Evolutionary conservation across 2,329 filamentous ascomycete species (phyloP), one percentile per base, ranked within the genome.

Genomic region (Akanthomyces muscarius): DNA sequence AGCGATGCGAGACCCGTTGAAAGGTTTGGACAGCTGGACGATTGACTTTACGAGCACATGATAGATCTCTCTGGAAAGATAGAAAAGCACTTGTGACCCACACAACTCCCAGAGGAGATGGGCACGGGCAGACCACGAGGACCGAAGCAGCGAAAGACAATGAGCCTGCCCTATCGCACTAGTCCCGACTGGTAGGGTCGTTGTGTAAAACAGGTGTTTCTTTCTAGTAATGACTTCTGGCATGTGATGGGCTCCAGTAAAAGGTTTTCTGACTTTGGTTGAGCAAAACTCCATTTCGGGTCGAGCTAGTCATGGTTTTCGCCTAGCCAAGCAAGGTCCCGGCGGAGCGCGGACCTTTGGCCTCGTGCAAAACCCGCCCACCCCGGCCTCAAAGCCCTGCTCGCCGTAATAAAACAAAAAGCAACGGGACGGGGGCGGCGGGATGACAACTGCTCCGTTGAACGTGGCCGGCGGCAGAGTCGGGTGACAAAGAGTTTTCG

Each of bases 241-340:
- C 58, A 61, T 61, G 58, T 61, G 58, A 61, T 28, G 48, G 25
- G 54, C 42, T 57, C 42, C 54, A 57, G 54, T 36, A 21, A 57
- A 57, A 57, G 6, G 33, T 18, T 13, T 45, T 45, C 25, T 25
- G 18, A 47, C 8, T 48, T 48, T 50, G 47, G 55, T 28, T 48
- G 28, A 48, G 54, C 13, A 36, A 30, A 21, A 8, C 50, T 53
- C 48, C 48, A 30, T 51, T n/a, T 30, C n/a, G 50, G 30, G 51
- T 41, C 51, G n/a, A 30, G 18, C 53, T 45, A 48, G 44, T 50
- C 56, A 59, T 50, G 55, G 54, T 18, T 18, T 25, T 18, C 42
- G 41, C 28, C 14, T 18, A 33, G 36, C 28, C 28, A 30, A 30
- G 28, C 28, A 30, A n/a, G 28, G 36, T 55, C 8, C 36, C 13